phyloP scores from a whole-genome alignment of 129 eudicot genomes.

The Centella asiatica region DNA sequence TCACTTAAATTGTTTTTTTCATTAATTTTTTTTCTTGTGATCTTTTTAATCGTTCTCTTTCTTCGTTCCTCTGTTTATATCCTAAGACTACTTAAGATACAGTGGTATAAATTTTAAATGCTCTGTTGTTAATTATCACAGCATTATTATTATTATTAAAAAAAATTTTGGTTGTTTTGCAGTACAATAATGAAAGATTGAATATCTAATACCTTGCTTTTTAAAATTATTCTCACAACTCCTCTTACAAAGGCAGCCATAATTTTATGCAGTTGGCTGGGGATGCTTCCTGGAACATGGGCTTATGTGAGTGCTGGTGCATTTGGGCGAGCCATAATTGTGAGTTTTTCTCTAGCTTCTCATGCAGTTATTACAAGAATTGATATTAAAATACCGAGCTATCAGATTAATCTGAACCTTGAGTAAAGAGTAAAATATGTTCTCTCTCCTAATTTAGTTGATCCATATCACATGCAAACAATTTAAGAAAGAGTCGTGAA shows the following conservation, averaged over 20 bases:
- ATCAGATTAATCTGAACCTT: neutral
- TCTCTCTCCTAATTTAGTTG: neutral
- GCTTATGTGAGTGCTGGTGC: constrained; percentile 99
- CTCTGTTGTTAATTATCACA: too few species aligned
- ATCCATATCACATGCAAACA: neutral
- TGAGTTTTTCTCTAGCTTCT: constrained; percentile 31
- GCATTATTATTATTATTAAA: too few species aligned
- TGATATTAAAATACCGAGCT: neutral
- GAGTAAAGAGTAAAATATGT: neutral
- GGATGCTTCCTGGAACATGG: constrained; percentile 99
- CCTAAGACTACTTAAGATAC: too few species aligned
- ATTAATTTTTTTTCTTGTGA: neutral
- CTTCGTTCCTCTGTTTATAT: neutral
- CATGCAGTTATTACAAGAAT: neutral
- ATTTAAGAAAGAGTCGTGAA: neutral
- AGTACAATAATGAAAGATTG: too few species aligned
- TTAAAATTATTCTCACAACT: neutral
- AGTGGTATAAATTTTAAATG: too few species aligned
- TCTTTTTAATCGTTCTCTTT: neutral
- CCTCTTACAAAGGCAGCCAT: neutral
- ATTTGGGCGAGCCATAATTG: constrained; percentile 96
- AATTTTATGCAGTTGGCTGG: constrained; percentile 78
- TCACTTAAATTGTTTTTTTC: neutral
- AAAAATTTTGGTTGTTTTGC: too few species aligned
- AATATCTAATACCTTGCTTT: neutral